Evolutionary conservation across 1,139 yeast genomes (phyloP), one percentile per base, ranked within the genome.

Genomic region (Yamadazyma blattariae): DNA sequence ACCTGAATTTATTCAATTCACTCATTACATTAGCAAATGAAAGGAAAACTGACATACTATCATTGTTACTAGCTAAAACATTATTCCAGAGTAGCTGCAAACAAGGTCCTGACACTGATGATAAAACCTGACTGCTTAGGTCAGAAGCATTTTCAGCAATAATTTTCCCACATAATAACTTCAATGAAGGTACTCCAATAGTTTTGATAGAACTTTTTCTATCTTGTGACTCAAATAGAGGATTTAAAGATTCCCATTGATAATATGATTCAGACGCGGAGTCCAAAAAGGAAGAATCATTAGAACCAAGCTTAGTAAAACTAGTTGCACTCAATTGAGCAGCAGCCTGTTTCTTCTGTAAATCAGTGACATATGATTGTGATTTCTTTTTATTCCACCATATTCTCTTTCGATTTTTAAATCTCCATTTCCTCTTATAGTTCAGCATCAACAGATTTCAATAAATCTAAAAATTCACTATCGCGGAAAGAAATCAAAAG

Each of bases 81-180:
- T 42, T 33, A 4, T 48, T 46, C 75, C 75, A 69, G 2, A 69
- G 64, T 19, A 43, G 29, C 21, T 36, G 45, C 58, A 70, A 57
- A 37, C 64, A 52, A 3, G 52, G 36, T 59, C 59, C 55, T 1
- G 70, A 52, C 1, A 61, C 56, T 16, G 44, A 36, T 9, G 51
- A 51, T 16, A 68, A 43, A 38, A 54, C 47, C 0, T 41, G 33
- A 1, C 47, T 31, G 18, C 51, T 56, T 6, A 68, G 28, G 4
- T 40, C 41, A 5, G 50, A 46, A 1, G 57, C 52, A 31, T 64
- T 56, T 10, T 38, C 40, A 1, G 73, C 70, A 17, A 68, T 37
- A 12, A 43, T 38, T 11, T 47, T 47, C 1, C 66, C 61, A 40
- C 73, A 65, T 9, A 47, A 14, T 11, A 19, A 12, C 16, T 33